Conservation (phyloP, 2,329 filamentous ascomycete species). For the Verticillium nubilum region DNA sequence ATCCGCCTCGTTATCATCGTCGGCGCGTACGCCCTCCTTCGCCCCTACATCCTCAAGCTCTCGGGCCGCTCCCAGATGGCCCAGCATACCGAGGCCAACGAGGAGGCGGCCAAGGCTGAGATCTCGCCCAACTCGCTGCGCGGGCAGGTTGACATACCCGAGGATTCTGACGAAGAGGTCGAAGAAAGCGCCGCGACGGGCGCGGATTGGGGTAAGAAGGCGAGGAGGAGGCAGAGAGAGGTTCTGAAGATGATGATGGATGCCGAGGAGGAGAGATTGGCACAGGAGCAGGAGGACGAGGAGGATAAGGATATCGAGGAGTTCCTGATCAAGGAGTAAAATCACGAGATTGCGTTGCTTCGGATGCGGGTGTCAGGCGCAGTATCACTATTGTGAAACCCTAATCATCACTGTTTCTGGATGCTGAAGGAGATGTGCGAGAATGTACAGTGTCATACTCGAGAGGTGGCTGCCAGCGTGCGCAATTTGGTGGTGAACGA, state of each 20-base stretch:
- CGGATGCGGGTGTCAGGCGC: conserved; percentile 24
- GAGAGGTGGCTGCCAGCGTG: too few relatives aligned
- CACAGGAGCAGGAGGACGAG: conserved; percentile 53
- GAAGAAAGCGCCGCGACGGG: conserved; percentile 38
- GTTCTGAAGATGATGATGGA: conserved; percentile 62
- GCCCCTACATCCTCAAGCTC: conserved; percentile 68
- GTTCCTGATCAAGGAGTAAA: conserved; percentile 51
- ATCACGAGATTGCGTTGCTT: conserved; percentile 42
- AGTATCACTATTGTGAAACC: background rate
- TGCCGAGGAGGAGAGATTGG: conserved; percentile 52
- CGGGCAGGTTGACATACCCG: conserved; percentile 46
- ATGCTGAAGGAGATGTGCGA: background rate
- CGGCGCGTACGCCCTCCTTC: conserved; percentile 66
- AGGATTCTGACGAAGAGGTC: conserved; percentile 45
- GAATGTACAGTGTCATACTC: background rate
- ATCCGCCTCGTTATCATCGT: conserved; percentile 68
- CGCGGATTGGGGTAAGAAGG: conserved; percentile 65
- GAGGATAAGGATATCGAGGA: conserved; percentile 73
- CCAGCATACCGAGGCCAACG: conserved; percentile 44
- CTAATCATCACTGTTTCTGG: background rate
- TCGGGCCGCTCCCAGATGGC: conserved; percentile 59
- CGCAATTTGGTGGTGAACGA: too few relatives aligned
- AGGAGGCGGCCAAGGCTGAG: conserved; percentile 46
- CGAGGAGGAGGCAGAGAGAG: conserved; percentile 61
- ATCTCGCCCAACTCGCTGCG: conserved; percentile 62